Evolutionary conservation across 2,329 filamentous ascomycete species (phyloP).

Genomic region (Tolypocladium paradoxum): DNA sequence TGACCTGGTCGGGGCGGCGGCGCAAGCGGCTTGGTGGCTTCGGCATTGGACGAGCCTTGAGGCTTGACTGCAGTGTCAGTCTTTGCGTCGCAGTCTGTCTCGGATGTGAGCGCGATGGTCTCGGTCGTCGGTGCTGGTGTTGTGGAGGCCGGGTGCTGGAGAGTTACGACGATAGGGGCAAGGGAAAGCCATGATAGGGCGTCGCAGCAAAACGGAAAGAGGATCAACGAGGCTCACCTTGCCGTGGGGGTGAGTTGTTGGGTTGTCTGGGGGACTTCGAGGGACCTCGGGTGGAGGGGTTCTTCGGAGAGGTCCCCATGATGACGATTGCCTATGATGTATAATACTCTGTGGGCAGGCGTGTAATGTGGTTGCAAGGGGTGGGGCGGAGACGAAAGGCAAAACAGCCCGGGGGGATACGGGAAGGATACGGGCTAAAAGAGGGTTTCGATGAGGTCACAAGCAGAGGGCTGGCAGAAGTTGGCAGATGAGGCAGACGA

Average conservation of each 20-base stretch:
- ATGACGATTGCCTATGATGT: conserved; percentile 38
- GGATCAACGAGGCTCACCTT: conserved; percentile 28
- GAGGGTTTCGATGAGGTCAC: conserved; percentile 29
- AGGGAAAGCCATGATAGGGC: conserved; percentile 6
- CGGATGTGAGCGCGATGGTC: conserved; percentile 3
- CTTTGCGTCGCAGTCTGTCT: conserved; percentile 36
- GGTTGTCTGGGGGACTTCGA: conserved; percentile 38
- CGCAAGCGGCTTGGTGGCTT: conserved; percentile 54
- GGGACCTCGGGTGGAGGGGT: conserved; percentile 28
- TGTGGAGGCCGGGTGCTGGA: background rate
- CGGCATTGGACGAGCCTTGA: conserved; percentile 43
- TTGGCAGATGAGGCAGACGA: conserved; percentile 1
- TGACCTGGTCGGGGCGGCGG: conserved; percentile 58
- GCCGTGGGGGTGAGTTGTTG: conserved; percentile 29
- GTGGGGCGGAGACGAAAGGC: conserved; percentile 9
- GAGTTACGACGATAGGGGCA: conserved; percentile 6
- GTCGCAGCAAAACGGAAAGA: conserved; percentile 9
- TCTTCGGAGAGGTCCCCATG: conserved; percentile 35
- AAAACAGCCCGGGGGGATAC: conserved; percentile 2
- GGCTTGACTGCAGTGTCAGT: conserved; percentile 33
- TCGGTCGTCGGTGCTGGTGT: background rate
- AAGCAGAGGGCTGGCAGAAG: conserved; percentile 12
- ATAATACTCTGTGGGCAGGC: conserved; percentile 29
- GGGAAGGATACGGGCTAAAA: conserved; percentile 14
- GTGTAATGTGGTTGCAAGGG: too few species aligned